Percentiles rank a stretch among this genome's conserved stretches.
These are phyloP conservation scores for Brassica incana DNA, from an alignment of 345 rosid species.

Conservation along the genomic window DNA sequence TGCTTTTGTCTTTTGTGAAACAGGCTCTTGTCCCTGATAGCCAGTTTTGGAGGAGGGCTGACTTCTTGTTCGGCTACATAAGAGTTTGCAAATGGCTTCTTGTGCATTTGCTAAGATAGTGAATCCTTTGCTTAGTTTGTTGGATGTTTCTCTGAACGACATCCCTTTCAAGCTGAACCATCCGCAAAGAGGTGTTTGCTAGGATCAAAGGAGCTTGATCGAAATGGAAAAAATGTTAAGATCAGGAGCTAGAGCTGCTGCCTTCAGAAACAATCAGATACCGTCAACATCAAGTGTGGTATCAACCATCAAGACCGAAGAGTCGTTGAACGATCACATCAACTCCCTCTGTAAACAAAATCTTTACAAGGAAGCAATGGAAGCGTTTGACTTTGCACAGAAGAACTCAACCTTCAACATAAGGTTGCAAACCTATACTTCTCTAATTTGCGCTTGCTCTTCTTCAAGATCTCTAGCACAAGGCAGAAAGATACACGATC, in stretches of 20 bases:
- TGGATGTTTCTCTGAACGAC: conserved; percentile 1
- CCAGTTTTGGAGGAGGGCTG: background rate
- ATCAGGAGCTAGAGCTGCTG: conserved; percentile 14
- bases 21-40: conserved; percentile 5
- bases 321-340: conserved; percentile 46
- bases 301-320: conserved; percentile 39
- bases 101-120: background rate
- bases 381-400: conserved; percentile 45
- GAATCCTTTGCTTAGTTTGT: background rate
- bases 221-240: conserved; percentile 26
- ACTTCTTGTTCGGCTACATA: background rate
- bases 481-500: conserved; percentile 62
- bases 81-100: conserved; percentile 1
- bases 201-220: background rate
- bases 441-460: conserved; percentile 52
- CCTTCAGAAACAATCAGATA: conserved; percentile 18
- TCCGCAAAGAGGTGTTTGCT: background rate
- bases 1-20: background rate
- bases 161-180: conserved; percentile 10
- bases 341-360: conserved; percentile 44
- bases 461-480: conserved; percentile 45
- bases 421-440: conserved; percentile 40
- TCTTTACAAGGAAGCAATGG: conserved; percentile 49
- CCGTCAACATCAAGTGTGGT: background rate
- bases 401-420: conserved; percentile 38